Percentiles rank a stretch among this genome's conserved stretches.
Conservation (phyloP, 257 asterid genomes). For the Primulina tabacum region DNA sequence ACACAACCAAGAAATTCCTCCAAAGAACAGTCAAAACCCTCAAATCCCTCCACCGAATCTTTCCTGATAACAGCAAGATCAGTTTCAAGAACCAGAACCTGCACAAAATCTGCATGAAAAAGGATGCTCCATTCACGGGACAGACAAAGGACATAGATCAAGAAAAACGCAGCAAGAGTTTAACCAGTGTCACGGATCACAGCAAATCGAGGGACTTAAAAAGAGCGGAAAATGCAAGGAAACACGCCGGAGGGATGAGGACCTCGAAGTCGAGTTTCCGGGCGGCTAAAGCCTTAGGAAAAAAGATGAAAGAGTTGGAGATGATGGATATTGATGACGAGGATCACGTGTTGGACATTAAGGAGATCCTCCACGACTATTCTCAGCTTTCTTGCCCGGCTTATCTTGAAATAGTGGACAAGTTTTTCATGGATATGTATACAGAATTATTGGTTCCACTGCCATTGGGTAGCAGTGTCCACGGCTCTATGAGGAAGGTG, state of each 20-base stretch:
- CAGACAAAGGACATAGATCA: slow-evolving; percentile 24
- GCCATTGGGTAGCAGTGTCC: slow-evolving; percentile 16
- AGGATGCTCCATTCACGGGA: slow-evolving; percentile 4
- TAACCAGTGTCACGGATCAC: too few species aligned
- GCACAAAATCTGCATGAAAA: slow-evolving; percentile 9
- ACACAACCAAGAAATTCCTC: neutral
- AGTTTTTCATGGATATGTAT: slow-evolving; percentile 47
- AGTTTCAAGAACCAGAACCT: slow-evolving; percentile 15
- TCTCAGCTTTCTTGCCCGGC: slow-evolving; percentile 41
- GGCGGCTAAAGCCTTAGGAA: slow-evolving; percentile 38
- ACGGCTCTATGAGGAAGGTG: slow-evolving; percentile 27
- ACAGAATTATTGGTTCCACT: slow-evolving; percentile 21
- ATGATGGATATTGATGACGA: slow-evolving; percentile 60
- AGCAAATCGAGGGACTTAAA: too few species aligned
- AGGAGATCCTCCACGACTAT: slow-evolving; percentile 69
- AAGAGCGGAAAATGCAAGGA: too few species aligned
- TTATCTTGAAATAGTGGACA: slow-evolving; percentile 53
- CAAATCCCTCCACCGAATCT: neutral
- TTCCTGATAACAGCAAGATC: too few species aligned
- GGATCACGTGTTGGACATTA: slow-evolving; percentile 71
- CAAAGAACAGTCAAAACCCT: neutral
- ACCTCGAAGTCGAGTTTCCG: neutral
- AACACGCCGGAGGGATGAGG: too few species aligned
- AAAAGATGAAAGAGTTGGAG: slow-evolving; percentile 62
- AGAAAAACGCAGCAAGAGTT: slow-evolving; percentile 15